Percentiles rank a stretch among this genome's conserved stretches.
phyloP scores from a whole-genome alignment of 108 stramenopile species.

The Cyclotella kingstonii region DNA sequence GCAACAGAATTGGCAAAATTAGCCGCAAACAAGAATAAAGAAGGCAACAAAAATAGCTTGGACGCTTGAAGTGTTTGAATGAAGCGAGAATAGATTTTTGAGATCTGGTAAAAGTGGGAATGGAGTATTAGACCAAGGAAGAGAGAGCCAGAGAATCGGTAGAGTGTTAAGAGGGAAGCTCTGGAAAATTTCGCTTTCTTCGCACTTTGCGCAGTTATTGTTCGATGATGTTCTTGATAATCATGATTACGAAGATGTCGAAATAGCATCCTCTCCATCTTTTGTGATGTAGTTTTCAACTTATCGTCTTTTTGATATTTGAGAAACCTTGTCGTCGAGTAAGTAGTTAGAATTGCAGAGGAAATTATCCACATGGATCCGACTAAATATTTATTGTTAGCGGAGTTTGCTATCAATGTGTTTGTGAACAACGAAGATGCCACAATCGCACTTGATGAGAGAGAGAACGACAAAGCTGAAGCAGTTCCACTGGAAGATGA shows the following conservation, averaged over 20 bases:
- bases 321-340: conserved; percentile 70
- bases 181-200: conserved; percentile 36
- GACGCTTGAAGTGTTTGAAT: conserved; percentile 38
- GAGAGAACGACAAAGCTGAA: conserved; percentile 13
- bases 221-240: neutral
- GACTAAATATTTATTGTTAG: conserved; percentile 42
- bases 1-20: conserved; percentile 72
- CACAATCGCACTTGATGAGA: neutral
- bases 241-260: neutral
- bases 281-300: conserved; percentile 2
- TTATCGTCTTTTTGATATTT: conserved; percentile 44
- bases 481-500: conserved; percentile 2
- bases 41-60: conserved; percentile 55
- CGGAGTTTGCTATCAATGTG: conserved; percentile 27
- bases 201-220: conserved; percentile 3
- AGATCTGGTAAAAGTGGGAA: conserved; percentile 47
- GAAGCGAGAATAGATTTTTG: conserved; percentile 35
- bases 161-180: conserved; percentile 64
- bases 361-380: conserved; percentile 67
- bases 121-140: conserved; percentile 60
- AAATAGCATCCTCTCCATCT: neutral
- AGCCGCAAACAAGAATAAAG: conserved; percentile 66
- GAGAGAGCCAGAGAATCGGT: conserved; percentile 70
- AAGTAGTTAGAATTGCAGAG: conserved; percentile 69
- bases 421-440: conserved; percentile 4